Conservation (phyloP, 1,139 yeast species). For the Pichia cactophila region DNA sequence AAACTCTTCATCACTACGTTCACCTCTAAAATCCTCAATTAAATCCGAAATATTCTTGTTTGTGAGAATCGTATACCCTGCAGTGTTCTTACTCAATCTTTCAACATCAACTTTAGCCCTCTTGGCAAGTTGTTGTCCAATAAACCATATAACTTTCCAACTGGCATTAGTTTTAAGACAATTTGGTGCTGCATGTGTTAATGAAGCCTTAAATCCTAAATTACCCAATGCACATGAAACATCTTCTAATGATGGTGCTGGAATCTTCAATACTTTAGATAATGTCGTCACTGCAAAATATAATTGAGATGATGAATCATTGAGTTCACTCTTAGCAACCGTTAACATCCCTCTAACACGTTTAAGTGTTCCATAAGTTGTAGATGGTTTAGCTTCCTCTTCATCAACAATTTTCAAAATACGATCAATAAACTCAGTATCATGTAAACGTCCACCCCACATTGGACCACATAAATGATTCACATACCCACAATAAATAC, state of each 20-base stretch:
- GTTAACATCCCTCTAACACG: constrained; percentile 91
- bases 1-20: constrained; percentile 16
- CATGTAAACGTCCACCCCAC: constrained; percentile 83
- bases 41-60: constrained; percentile 26
- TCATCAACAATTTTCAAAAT: constrained; percentile 40
- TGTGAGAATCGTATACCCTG: constrained; percentile 59
- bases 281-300: constrained; percentile 76
- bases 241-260: constrained; percentile 72
- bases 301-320: constrained; percentile 42
- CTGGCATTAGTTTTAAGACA: constrained; percentile 89
- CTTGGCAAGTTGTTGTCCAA: constrained; percentile 61
- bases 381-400: constrained; percentile 23
- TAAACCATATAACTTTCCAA: constrained; percentile 66
- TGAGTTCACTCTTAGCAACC: constrained; percentile 64
- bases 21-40: constrained; percentile 13
- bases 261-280: constrained; percentile 68
- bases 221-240: constrained; percentile 80
- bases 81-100: constrained; percentile 43
- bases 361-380: constrained; percentile 61
- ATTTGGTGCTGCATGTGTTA: constrained; percentile 84
- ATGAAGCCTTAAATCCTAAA: constrained; percentile 70
- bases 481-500: constrained; percentile 62
- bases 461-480: constrained; percentile 90
- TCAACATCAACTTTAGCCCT: constrained; percentile 34
- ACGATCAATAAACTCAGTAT: constrained; percentile 53